Evolutionary conservation across 306 rosid species (phyloP).

Genomic region (Cicer bijugum): DNA sequence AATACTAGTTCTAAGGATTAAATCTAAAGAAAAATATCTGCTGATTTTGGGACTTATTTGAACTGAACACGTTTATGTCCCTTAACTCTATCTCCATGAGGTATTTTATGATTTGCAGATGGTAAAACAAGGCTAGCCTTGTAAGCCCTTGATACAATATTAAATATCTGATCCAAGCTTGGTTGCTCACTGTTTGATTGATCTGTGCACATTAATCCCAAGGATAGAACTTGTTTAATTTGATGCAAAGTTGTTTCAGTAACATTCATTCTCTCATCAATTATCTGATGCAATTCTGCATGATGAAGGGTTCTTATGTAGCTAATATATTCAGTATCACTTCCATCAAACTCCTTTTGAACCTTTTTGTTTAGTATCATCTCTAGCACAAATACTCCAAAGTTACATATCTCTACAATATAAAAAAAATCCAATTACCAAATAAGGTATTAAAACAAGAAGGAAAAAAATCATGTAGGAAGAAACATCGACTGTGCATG

Average conservation of each 20-base stretch:
- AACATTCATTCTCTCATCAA: slow-evolving; percentile 58
- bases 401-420: slow-evolving; percentile 55
- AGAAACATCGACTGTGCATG: background rate
- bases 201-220: slow-evolving; percentile 63
- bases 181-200: slow-evolving; percentile 48
- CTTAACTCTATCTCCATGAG: slow-evolving; percentile 48
- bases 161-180: slow-evolving; percentile 45
- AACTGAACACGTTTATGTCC: slow-evolving; percentile 44
- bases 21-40: background rate
- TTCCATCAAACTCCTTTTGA: slow-evolving; percentile 50
- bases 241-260: slow-evolving; percentile 49
- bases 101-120: slow-evolving; percentile 40
- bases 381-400: slow-evolving; percentile 65
- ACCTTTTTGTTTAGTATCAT: slow-evolving; percentile 47
- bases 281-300: slow-evolving; percentile 47
- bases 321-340: slow-evolving; percentile 51
- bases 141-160: slow-evolving; percentile 50
- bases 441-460: slow-evolving; percentile 6
- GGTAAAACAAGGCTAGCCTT: slow-evolving; percentile 46
- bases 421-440: slow-evolving; percentile 9
- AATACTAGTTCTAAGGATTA: slow-evolving; percentile 17
- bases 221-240: slow-evolving; percentile 47
- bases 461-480: background rate
- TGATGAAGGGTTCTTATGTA: slow-evolving; percentile 53
- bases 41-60: slow-evolving; percentile 24